phyloP scores from a whole-genome alignment of 1,139 yeast species.

The Sugiyamaella paludigena region DNA sequence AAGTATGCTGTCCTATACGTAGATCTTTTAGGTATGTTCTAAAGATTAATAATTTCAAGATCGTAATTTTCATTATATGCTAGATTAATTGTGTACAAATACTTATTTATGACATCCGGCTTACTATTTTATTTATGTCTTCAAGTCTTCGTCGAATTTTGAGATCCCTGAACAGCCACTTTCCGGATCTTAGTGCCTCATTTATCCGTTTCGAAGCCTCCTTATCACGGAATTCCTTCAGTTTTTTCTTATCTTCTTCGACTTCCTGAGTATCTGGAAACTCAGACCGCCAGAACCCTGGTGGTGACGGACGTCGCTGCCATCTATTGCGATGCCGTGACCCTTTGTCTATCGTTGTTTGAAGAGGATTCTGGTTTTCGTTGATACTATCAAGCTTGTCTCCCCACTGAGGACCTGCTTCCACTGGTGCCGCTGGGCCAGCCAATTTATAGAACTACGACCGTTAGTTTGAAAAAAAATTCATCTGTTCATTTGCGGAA shows the following conservation, averaged over 20 bases:
- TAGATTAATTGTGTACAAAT: no score
- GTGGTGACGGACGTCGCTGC: constrained; percentile 32
- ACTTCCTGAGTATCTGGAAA: constrained; percentile 35
- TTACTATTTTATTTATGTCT: constrained; percentile 1
- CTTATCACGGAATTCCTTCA: constrained; percentile 18
- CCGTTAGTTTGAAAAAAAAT: neutral
- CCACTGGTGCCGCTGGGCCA: constrained; percentile 21
- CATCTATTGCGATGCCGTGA: constrained; percentile 31
- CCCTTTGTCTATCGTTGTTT: constrained; percentile 18
- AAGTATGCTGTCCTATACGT: no score
- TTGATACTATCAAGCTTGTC: neutral
- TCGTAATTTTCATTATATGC: neutral
- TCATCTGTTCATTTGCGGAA: no score
- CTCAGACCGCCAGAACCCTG: constrained; percentile 37
- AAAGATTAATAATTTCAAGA: neutral
- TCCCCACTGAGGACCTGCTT: constrained; percentile 24
- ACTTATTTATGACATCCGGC: neutral
- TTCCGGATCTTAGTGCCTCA: constrained; percentile 26
- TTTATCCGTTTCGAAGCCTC: constrained; percentile 23
- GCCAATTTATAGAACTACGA: constrained; percentile 28
- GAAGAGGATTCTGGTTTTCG: constrained; percentile 1
- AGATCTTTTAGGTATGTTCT: no score
- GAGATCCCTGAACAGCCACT: constrained; percentile 26
- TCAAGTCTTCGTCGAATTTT: constrained; percentile 8
- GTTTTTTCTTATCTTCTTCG: constrained; percentile 24